Conservation (phyloP, 768 basidiomycete genomes). For the Trametopsis cervina region DNA sequence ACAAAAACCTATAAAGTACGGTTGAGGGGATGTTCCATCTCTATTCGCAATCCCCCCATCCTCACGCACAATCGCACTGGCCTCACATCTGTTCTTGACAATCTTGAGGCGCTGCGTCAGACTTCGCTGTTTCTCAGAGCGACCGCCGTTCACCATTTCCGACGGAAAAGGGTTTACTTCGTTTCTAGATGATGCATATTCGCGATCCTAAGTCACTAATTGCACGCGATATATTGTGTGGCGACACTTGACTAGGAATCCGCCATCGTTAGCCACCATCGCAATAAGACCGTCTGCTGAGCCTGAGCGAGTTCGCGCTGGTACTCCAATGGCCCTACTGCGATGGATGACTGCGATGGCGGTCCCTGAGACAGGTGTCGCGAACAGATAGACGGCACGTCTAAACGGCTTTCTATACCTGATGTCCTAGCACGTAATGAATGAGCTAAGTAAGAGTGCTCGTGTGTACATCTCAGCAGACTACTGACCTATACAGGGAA, state of each 20-base stretch:
- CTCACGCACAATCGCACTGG: not conserved
- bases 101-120: too few relatives aligned
- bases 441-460: too few relatives aligned
- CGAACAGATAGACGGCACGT: not conserved
- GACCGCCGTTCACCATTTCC: not conserved
- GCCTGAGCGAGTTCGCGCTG: conserved; percentile 23
- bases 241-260: conserved; percentile 3
- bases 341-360: conserved; percentile 76
- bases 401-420: not conserved
- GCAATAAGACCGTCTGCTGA: conserved; percentile 24
- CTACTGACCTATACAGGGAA: too few relatives aligned
- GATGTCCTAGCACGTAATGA: not conserved
- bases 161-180: not conserved
- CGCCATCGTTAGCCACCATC: conserved; percentile 24
- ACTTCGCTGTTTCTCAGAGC: too few relatives aligned
- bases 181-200: too few relatives aligned
- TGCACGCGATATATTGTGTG: too few relatives aligned
- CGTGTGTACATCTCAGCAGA: too few relatives aligned
- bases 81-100: too few relatives aligned
- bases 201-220: not conserved
- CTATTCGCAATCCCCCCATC: not conserved
- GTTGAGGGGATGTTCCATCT: not conserved
- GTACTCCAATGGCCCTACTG: conserved; percentile 32
- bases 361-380: conserved; percentile 30
- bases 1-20: not conserved